Percentiles rank a stretch among this genome's conserved stretches.
Conservation (phyloP, 2,329 filamentous ascomycete species). For the Pseudogymnoascus sp. region DNA sequence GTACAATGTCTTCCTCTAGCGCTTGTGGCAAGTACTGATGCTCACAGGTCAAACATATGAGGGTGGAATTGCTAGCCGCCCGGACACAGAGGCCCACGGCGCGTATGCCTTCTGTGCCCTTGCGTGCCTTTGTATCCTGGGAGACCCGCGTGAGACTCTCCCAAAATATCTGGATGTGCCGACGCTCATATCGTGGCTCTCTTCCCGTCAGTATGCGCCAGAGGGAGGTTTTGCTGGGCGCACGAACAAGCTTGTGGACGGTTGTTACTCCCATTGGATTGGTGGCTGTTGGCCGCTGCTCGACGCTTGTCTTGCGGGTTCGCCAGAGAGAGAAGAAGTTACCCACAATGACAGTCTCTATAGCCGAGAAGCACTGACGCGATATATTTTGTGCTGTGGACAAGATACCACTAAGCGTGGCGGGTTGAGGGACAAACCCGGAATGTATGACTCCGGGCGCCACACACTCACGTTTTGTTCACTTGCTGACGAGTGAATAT, state of each 20-base stretch:
- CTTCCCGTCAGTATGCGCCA: slow-evolving; percentile 77
- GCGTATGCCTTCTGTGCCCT: slow-evolving; percentile 94
- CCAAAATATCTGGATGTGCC: slow-evolving; percentile 67
- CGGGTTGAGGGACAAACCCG: slow-evolving; percentile 87
- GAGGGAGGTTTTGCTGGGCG: slow-evolving; percentile 90
- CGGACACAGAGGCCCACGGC: slow-evolving; percentile 85
- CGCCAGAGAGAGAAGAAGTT: slow-evolving; percentile 12
- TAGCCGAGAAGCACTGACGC: slow-evolving; percentile 73
- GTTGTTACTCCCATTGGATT: slow-evolving; percentile 97
- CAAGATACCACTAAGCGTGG: slow-evolving; percentile 64
- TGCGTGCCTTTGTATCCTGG: slow-evolving; percentile 79
- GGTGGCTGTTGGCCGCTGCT: slow-evolving; percentile 90
- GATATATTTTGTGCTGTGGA: slow-evolving; percentile 85
- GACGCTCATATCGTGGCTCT: slow-evolving; percentile 76
- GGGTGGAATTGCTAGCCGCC: slow-evolving; percentile 81
- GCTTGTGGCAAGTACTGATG: not conserved
- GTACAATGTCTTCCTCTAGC: slow-evolving; percentile 42
- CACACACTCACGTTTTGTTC: slow-evolving; percentile 4
- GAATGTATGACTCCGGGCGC: slow-evolving; percentile 48
- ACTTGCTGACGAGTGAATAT: slow-evolving; percentile 11
- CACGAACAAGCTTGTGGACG: slow-evolving; percentile 96
- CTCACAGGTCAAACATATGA: slow-evolving; percentile 78
- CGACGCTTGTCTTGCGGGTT: slow-evolving; percentile 61
- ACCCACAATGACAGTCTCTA: slow-evolving; percentile 47
- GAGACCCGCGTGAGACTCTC: slow-evolving; percentile 66